phyloP scores from a whole-genome alignment of 768 basidiomycete genomes.

The Psilocybe cyanescens region DNA sequence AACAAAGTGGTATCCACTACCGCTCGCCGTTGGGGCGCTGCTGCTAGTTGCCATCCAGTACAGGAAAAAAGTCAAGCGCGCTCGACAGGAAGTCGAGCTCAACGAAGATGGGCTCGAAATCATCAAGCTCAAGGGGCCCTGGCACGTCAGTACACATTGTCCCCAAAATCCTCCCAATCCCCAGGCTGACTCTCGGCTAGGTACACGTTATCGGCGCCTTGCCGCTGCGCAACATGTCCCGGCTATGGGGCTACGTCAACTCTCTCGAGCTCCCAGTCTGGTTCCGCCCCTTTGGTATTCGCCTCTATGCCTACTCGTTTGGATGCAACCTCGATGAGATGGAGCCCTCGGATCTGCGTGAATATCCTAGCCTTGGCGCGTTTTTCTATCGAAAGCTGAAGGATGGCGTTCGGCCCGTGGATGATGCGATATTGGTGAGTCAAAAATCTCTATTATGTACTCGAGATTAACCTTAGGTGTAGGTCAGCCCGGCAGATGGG shows the following conservation, averaged over 20 bases:
- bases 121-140: conserved; percentile 84
- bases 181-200: conserved; percentile 37
- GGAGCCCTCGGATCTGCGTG: conserved; percentile 73
- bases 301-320: conserved; percentile 85
- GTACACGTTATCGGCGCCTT: conserved; percentile 97
- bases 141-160: conserved; percentile 70
- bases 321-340: conserved; percentile 95
- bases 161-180: not conserved
- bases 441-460: not conserved
- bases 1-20: conserved; percentile 95
- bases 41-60: conserved; percentile 82
- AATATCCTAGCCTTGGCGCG: conserved; percentile 87
- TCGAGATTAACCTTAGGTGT: conserved; percentile 9
- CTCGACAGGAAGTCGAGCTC: conserved; percentile 68
- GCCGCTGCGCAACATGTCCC: conserved; percentile 93
- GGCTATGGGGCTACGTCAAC: conserved; percentile 96
- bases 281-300: conserved; percentile 91
- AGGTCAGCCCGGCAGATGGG: conserved; percentile 96
- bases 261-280: conserved; percentile 92
- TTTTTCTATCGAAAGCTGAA: conserved; percentile 95
- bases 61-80: conserved; percentile 55
- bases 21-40: conserved; percentile 88
- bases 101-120: conserved; percentile 85
- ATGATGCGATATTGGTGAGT: conserved; percentile 70
- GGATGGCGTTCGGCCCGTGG: conserved; percentile 81